Conservation (phyloP, 768 basidiomycete genomes). For the Termitomyces sp. region DNA sequence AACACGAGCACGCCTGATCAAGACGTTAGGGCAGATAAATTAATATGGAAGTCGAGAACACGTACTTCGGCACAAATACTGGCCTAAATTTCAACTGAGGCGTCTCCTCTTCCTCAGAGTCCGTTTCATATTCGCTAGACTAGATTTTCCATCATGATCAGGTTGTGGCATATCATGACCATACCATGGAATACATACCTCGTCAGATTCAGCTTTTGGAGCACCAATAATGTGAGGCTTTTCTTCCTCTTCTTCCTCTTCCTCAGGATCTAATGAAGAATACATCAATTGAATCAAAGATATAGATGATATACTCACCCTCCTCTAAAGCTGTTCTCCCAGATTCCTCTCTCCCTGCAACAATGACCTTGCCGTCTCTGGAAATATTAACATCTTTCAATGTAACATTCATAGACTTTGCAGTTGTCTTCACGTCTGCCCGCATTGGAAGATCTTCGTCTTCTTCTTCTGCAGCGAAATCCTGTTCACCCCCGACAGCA, state of each 20-base stretch:
- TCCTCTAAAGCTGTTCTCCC: conserved; percentile 67
- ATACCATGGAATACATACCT: conserved; percentile 32
- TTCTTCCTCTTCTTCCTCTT: conserved; percentile 33
- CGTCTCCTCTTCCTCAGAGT: conserved; percentile 72
- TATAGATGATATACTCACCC: conserved; percentile 17
- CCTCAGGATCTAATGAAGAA: conserved; percentile 37
- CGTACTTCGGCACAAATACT: conserved; percentile 92
- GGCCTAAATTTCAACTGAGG: conserved; percentile 81
- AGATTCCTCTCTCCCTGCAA: conserved; percentile 74
- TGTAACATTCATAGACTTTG: conserved; percentile 65
- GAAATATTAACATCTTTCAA: conserved; percentile 81
- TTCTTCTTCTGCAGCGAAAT: conserved; percentile 43
- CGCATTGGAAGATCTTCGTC: conserved; percentile 34
- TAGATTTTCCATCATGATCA: conserved; percentile 23
- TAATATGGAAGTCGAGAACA: conserved; percentile 4
- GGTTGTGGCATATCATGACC: background rate
- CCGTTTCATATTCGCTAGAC: conserved; percentile 87
- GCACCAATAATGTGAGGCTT: conserved; percentile 9
- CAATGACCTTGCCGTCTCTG: conserved; percentile 72
- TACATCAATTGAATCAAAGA: conserved; percentile 3
- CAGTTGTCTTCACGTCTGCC: conserved; percentile 25
- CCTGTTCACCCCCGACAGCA: conserved; percentile 53
- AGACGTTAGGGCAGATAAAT: background rate
- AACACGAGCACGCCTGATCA: conserved; percentile 60
- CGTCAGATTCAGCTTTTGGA: conserved; percentile 30